These are phyloP conservation scores for Pleurotus sapidus DNA, from an alignment of 768 basidiomycete genomes.

Conservation along the genomic window DNA sequence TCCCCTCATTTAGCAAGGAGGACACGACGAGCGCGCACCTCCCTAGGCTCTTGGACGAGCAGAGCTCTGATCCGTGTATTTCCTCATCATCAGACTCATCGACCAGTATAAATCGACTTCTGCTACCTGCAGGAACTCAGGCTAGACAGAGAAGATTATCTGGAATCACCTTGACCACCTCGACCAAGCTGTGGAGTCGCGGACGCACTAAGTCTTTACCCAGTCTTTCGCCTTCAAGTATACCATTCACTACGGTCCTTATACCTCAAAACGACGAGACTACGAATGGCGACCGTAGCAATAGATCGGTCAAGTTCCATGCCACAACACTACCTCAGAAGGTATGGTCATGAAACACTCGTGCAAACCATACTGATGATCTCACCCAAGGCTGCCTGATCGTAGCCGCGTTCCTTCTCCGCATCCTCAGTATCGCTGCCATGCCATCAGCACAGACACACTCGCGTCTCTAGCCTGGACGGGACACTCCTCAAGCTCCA, in stretches of 20 bases:
- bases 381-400: background rate
- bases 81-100: background rate
- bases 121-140: background rate
- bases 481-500: conserved; percentile 16
- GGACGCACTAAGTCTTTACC: conserved; percentile 3
- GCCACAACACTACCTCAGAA: background rate
- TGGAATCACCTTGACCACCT: background rate
- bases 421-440: conserved; percentile 17
- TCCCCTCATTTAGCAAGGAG: too few species aligned
- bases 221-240: background rate
- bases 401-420: conserved; percentile 8
- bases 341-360: too few species aligned
- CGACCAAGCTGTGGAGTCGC: background rate
- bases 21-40: too few species aligned
- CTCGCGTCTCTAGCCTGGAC: conserved; percentile 29
- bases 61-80: background rate
- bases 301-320: background rate
- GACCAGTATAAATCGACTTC: too few species aligned
- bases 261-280: background rate
- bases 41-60: too few species aligned
- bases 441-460: conserved; percentile 24
- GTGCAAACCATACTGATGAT: too few species aligned
- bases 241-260: too few species aligned
- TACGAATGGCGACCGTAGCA: background rate
- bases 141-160: background rate